Evolutionary conservation across 2,329 filamentous ascomycete genomes (phyloP).

Genomic region (Fusarium compactum): DNA sequence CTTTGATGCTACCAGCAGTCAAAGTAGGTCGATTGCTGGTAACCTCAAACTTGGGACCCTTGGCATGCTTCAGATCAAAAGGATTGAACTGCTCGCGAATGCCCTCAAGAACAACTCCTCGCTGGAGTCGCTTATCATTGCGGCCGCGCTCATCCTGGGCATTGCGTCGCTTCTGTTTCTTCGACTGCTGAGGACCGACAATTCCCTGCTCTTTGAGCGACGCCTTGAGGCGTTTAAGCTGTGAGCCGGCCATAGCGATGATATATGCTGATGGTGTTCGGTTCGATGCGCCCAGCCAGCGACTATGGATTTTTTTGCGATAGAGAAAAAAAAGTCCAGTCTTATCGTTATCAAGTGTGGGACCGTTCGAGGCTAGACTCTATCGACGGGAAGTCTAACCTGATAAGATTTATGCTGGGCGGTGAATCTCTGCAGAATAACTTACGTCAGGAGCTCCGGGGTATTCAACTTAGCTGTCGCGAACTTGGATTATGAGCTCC

Average conservation of each 20-base stretch:
- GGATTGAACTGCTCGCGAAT: slow-evolving; percentile 98
- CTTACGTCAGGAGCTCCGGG: slow-evolving; percentile 30
- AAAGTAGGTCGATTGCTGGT: slow-evolving; percentile 73
- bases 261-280: slow-evolving; percentile 31
- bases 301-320: slow-evolving; percentile 44
- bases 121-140: slow-evolving; percentile 79
- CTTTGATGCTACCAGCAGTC: slow-evolving; percentile 71
- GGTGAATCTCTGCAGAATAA: slow-evolving; percentile 36
- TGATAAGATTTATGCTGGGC: neutral
- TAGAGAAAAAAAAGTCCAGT: slow-evolving; percentile 34
- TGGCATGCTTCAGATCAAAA: slow-evolving; percentile 89
- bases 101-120: slow-evolving; percentile 80
- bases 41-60: slow-evolving; percentile 86
- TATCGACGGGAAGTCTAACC: slow-evolving; percentile 12
- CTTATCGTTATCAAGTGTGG: slow-evolving; percentile 49
- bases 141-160: slow-evolving; percentile 74
- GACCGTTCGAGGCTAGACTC: neutral
- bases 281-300: slow-evolving; percentile 16
- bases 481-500: neutral
- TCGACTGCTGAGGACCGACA: slow-evolving; percentile 90
- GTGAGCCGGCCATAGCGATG: slow-evolving; percentile 86
- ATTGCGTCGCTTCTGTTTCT: slow-evolving; percentile 88
- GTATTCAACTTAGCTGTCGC: slow-evolving; percentile 2
- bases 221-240: slow-evolving; percentile 94
- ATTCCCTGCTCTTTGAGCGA: slow-evolving; percentile 91